Base-by-base conservation (phyloP, 2,329 filamentous ascomycete species). In the Leptodontidium sp. region DNA sequence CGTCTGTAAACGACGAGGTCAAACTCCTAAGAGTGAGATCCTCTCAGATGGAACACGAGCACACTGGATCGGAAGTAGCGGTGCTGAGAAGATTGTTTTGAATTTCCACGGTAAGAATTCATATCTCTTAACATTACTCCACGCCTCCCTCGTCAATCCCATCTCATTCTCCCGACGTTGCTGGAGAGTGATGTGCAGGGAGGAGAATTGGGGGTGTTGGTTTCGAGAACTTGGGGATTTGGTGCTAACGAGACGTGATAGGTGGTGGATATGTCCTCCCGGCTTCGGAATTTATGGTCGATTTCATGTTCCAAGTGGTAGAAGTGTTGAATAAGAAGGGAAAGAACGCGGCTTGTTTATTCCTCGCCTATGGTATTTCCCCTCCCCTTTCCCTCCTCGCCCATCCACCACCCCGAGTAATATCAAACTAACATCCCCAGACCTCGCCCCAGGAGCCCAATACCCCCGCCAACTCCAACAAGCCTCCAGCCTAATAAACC, bases 251-350 rank as follows among this genome's bases (percentile, higher is more conserved):
- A 58, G 0, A 24, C 17, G 52, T 40, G 17, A 45, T 14, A 87
- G 84, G 85, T 17, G 88, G 88, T 55, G 88, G 88, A 5, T 90
- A 87, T 73, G 82, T 82, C 2, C 67, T 87, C 8, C 81, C 86
- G 2, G 82, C 81, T 8, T 78, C 77, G 6, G 71, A 81, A 7
- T 83, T 80, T 52, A 84, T 87, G 74, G 79, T 87, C 65, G 76
- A 82, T 21, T 88, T 75, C 58, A 70, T 76, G 67, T 73, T 72
- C 63, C 68, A 68, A 53, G 38, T 74, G 38, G 58, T 74, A 4
- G 68, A 71, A 14, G 12, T 15, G 11, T 63, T 85, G 24, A 75
- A 78, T n/a, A 76, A 77, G 9, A 71, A 75, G 35, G 82, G 81
- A 52, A 82, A 85, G 63, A 79, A 81, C 40, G 78, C 86, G 38